Conservation (phyloP, 1,284 basidiomycete species). For the Pseudozyma hubeiensis region DNA sequence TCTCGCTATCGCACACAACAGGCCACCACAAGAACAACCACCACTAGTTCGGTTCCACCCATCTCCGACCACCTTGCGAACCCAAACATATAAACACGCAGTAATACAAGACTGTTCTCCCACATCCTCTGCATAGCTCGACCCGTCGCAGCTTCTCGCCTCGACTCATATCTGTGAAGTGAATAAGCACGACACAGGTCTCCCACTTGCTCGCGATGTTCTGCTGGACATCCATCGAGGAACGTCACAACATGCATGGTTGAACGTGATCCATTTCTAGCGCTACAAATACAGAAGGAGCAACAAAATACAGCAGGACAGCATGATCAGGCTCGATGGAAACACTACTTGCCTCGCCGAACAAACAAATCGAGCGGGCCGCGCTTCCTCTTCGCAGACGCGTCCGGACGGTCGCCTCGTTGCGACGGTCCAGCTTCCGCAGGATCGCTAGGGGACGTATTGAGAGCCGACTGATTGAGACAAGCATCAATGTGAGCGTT, state of each 20-base stretch:
- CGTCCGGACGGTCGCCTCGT: neutral
- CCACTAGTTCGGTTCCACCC: slow-evolving; percentile 30
- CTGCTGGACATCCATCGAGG: no score
- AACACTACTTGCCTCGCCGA: slow-evolving; percentile 4
- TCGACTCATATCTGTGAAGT: no score
- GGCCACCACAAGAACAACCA: slow-evolving; percentile 60
- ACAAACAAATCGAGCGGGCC: slow-evolving; percentile 47
- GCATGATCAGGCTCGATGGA: no score
- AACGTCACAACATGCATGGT: no score
- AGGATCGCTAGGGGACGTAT: neutral
- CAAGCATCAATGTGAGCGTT: slow-evolving; percentile 53
- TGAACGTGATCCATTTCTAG: no score
- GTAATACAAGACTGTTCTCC: neutral
- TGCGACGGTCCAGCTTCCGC: neutral
- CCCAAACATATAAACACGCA: neutral
- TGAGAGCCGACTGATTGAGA: slow-evolving; percentile 23
- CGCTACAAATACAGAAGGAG: no score
- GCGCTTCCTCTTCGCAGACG: slow-evolving; percentile 16
- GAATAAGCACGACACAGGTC: no score
- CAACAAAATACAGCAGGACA: neutral
- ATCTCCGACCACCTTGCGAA: neutral
- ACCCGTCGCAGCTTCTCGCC: no score
- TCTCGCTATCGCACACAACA: slow-evolving; percentile 11
- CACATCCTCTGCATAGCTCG: neutral
- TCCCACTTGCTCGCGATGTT: no score